Base-by-base conservation (phyloP, 23 red algal genomes). In the Agarophyton chilense region DNA sequence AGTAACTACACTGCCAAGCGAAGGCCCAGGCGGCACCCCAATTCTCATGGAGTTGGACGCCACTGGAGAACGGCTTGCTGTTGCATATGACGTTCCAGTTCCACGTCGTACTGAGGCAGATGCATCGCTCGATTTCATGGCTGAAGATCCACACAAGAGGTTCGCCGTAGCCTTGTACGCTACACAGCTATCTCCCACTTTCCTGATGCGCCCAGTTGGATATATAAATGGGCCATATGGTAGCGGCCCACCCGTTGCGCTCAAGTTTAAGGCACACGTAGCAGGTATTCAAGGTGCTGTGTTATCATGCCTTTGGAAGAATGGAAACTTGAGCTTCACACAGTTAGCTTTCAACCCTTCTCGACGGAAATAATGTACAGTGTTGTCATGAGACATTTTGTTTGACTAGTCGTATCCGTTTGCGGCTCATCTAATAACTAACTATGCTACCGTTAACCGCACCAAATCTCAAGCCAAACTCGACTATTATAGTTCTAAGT, bases 141-240 rank as follows among this genome's bases (percentile, higher is more conserved):
- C 32, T 1, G 51, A 64, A 53, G 84, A 88, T 77, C 84, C 84
- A 60, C 65, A 88, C 33, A 88, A 67, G 47, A 35, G 84, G 4
- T 77, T 76, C 58, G 84, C 68, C 11, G 84, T 88, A 10, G 84
- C 84, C 10, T 67, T 88, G 26, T 88, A 61, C 72, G 84, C 84
- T 40, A 88, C 84, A 9, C 84, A 88, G 72, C 55, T 76, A 21
- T 70, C 65, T 26, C 84, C 84, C 3, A 77, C 44, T 21, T 88
- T 88, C 52, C 32, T 53, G 49, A 88, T 88, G 52, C 65, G 68
- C 51, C 84, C 84, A 29, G 50, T 88, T 61, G 84, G 84, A 42
- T 88, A 88, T 51, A 61, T 88, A 11, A 58, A 18, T 36, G 84
- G 84, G n/a, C 67, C 84, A n/a, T 63, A 65, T 18, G 68, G 68